Percentiles rank a stretch among this genome's conserved stretches.
phyloP scores from a whole-genome alignment of 805 yeast genomes.

The Candida suzukii region DNA sequence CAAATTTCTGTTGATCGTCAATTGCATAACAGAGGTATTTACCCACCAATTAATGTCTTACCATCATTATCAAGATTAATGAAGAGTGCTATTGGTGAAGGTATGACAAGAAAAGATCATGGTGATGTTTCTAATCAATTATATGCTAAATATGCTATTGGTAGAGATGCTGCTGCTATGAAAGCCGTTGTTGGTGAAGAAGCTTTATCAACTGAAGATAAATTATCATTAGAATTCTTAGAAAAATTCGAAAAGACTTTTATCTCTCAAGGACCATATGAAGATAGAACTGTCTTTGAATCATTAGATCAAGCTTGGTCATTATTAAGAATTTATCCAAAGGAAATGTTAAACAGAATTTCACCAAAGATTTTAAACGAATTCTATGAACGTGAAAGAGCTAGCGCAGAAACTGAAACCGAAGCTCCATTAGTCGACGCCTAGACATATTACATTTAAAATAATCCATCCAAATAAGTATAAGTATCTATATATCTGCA shows the following conservation, averaged over 20 bases:
- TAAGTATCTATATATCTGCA: too few relatives aligned
- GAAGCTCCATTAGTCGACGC: slow-evolving; percentile 19
- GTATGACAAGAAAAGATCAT: slow-evolving; percentile 99
- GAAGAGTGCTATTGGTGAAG: slow-evolving; percentile 99
- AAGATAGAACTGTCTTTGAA: slow-evolving; percentile 89
- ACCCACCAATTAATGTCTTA: slow-evolving; percentile 97
- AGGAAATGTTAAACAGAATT: slow-evolving; percentile 96
- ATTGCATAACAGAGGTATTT: slow-evolving; percentile 91
- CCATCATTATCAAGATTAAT: slow-evolving; percentile 96
- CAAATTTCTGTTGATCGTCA: slow-evolving; percentile 98
- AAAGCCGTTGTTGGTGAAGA: slow-evolving; percentile 99
- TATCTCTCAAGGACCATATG: slow-evolving; percentile 95
- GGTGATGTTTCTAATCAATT: slow-evolving; percentile 99
- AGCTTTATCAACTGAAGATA: slow-evolving; percentile 95
- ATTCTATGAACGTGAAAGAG: slow-evolving; percentile 85
- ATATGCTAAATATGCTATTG: slow-evolving; percentile 98
- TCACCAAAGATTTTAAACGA: slow-evolving; percentile 95
- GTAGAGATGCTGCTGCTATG: slow-evolving; percentile 99
- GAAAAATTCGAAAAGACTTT: slow-evolving; percentile 97
- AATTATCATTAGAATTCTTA: slow-evolving; percentile 92
- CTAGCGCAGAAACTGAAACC: slow-evolving; percentile 31
- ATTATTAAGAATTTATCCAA: slow-evolving; percentile 95
- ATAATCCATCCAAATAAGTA: too few relatives aligned
- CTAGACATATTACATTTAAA: too few relatives aligned
- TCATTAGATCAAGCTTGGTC: slow-evolving; percentile 98